Conservation (phyloP, 2,329 filamentous ascomycete species). For the Fonsecaea nubica region DNA sequence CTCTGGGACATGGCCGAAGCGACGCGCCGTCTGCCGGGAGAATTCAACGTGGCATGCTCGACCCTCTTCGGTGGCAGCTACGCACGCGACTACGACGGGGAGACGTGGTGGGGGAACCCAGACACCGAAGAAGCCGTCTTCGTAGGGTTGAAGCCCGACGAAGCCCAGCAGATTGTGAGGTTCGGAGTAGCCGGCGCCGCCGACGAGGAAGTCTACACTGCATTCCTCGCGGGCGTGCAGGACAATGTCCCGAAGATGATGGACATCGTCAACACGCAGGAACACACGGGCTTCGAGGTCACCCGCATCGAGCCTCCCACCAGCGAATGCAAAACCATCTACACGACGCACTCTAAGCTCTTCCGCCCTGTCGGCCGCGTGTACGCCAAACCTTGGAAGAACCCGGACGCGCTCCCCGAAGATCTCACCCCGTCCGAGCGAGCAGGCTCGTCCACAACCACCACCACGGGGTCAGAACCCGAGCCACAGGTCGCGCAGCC, state of each 20-base stretch:
- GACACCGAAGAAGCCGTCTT: conserved; percentile 39
- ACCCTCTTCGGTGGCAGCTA: conserved; percentile 68
- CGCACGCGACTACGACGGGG: conserved; percentile 50
- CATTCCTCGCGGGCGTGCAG: conserved; percentile 49
- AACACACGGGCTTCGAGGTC: conserved; percentile 68
- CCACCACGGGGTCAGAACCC: not conserved
- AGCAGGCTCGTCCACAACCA: conserved; percentile 13
- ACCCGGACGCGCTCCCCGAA: conserved; percentile 50
- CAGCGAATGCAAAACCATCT: conserved; percentile 56
- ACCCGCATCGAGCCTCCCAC: conserved; percentile 57
- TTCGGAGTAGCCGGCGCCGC: conserved; percentile 59
- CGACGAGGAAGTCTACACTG: conserved; percentile 46
- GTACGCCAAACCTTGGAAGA: conserved; percentile 57
- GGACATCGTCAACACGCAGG: conserved; percentile 52
- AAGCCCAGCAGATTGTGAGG: conserved; percentile 59
- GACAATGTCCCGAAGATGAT: conserved; percentile 42
- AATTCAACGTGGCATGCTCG: conserved; percentile 79
- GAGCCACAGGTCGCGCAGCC: conserved; percentile 35
- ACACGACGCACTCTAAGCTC: conserved; percentile 50
- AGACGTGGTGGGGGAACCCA: conserved; percentile 50
- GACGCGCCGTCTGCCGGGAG: conserved; percentile 67
- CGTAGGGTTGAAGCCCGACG: conserved; percentile 52
- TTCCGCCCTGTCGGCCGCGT: conserved; percentile 62
- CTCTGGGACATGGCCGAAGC: conserved; percentile 65
- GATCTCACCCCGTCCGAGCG: conserved; percentile 48